A percentile compares a stretch with the other conserved stretches of the same genome.
These are phyloP conservation scores for Aspergillus spinulosporus DNA, from an alignment of 2,329 filamentous ascomycete genomes.

Conservation along the genomic window DNA sequence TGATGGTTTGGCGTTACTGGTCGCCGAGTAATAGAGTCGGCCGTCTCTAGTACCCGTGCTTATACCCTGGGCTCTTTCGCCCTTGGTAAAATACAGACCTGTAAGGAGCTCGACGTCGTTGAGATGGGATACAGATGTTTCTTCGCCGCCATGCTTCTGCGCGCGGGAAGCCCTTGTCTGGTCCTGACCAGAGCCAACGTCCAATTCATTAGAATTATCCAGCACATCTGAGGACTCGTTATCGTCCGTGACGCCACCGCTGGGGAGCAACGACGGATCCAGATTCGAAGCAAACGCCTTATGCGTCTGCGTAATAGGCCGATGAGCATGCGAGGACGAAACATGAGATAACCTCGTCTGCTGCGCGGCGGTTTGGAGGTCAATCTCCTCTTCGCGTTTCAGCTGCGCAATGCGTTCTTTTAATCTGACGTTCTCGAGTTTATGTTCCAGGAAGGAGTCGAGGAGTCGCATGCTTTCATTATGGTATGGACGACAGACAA, in stretches of 20 bases:
- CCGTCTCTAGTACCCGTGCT: constrained; percentile 82
- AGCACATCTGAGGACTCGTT: constrained; percentile 38
- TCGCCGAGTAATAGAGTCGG: constrained; percentile 69
- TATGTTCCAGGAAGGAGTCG: constrained; percentile 93
- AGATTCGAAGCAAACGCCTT: not conserved
- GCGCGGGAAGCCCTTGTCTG: no score
- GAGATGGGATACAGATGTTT: constrained; percentile 65
- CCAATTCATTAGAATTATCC: constrained; percentile 50
- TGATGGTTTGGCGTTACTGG: no score
- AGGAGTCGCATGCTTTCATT: constrained; percentile 81
- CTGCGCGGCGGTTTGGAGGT: constrained; percentile 66
- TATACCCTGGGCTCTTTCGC: constrained; percentile 83
- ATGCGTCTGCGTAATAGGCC: not conserved
- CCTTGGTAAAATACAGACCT: constrained; percentile 81
- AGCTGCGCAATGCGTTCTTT: constrained; percentile 81
- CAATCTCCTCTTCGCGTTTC: constrained; percentile 80
- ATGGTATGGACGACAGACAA: constrained; percentile 88
- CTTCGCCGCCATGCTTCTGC: constrained; percentile 60
- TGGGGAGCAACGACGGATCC: constrained; percentile 27
- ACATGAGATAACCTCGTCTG: not conserved
- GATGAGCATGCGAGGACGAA: not conserved
- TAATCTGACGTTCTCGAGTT: constrained; percentile 90
- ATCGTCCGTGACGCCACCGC: constrained; percentile 30
- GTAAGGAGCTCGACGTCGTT: constrained; percentile 94
- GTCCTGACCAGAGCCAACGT: constrained; percentile 50